Conservation (phyloP, 1,139 yeast genomes). For the Scheffersomyces insectosa region DNA sequence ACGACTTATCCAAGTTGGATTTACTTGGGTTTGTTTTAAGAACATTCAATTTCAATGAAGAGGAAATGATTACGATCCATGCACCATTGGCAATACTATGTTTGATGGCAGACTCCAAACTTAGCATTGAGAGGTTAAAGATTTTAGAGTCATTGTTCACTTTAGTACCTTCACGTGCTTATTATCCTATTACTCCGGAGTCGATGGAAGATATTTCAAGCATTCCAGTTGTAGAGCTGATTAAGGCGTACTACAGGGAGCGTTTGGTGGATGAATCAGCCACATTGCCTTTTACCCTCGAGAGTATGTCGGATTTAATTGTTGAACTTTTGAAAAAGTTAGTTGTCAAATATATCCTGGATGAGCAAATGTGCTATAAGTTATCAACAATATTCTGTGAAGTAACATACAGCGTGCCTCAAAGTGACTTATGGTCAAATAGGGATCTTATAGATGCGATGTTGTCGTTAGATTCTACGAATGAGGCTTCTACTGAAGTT, state of each 20-base stretch:
- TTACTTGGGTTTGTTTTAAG: conserved; percentile 60
- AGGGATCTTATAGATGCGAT: conserved; percentile 33
- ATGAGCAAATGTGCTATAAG: conserved; percentile 4
- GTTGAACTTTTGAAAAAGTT: conserved; percentile 2
- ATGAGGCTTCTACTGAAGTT: conserved; percentile 10
- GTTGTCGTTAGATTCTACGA: conserved; percentile 14
- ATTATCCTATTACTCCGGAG: conserved; percentile 38
- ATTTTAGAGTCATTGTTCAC: conserved; percentile 41
- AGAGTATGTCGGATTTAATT: conserved; percentile 5
- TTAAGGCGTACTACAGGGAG: conserved; percentile 9
- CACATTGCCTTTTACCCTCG: conserved; percentile 5
- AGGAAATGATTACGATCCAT: conserved; percentile 78
- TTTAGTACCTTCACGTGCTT: conserved; percentile 61
- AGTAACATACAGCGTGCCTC: conserved; percentile 12
- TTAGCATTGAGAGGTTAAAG: conserved; percentile 25
- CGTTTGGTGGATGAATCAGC: conserved; percentile 2
- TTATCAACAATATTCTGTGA: conserved; percentile 13
- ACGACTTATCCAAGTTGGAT: conserved; percentile 26
- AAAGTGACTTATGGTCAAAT: conserved; percentile 3
- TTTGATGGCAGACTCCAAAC: conserved; percentile 20
- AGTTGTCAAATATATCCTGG: conserved; percentile 4
- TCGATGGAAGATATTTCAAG: background rate
- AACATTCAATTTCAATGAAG: conserved; percentile 76
- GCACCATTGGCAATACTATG: conserved; percentile 68
- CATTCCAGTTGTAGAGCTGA: conserved; percentile 1